Evolutionary conservation across 768 basidiomycete genomes (phyloP).

Genomic region (Lactarius vividus): DNA sequence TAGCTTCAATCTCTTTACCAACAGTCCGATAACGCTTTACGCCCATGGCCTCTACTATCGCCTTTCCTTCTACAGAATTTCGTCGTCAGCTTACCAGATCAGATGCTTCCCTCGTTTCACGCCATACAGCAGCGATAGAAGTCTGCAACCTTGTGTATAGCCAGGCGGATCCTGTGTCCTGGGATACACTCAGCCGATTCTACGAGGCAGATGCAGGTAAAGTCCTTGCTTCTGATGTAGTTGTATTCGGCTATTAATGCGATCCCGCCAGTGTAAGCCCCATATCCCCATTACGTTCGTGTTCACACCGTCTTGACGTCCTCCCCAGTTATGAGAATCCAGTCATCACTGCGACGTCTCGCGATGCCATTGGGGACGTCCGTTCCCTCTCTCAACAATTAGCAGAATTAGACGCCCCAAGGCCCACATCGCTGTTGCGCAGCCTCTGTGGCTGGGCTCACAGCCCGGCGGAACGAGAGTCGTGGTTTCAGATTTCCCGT

Average conservation of each 20-base stretch:
- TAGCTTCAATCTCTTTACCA: constrained; percentile 29
- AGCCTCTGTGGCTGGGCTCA: constrained; percentile 50
- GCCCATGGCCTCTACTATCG: constrained; percentile 32
- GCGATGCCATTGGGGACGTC: constrained; percentile 69
- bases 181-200: constrained; percentile 54
- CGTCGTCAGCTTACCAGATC: constrained; percentile 19
- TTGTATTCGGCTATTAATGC: constrained; percentile 13
- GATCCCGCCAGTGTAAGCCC: constrained; percentile 25
- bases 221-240: constrained; percentile 33
- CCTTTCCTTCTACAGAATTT: constrained; percentile 21
- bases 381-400: constrained; percentile 59
- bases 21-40: constrained; percentile 34
- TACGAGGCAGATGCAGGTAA: constrained; percentile 71
- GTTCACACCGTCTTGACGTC: constrained; percentile 45
- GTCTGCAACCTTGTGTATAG: constrained; percentile 72
- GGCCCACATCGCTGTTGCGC: constrained; percentile 58
- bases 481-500: constrained; percentile 61
- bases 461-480: constrained; percentile 35
- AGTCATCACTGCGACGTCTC: constrained; percentile 69
- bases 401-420: constrained; percentile 63
- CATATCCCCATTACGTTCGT: constrained; percentile 32
- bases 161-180: constrained; percentile 44
- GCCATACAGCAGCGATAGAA: constrained; percentile 59
- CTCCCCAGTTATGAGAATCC: constrained; percentile 72
- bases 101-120: constrained; percentile 36